Evolutionary conservation across 768 basidiomycete species (phyloP).

Genomic region (Mycena latifolia): DNA sequence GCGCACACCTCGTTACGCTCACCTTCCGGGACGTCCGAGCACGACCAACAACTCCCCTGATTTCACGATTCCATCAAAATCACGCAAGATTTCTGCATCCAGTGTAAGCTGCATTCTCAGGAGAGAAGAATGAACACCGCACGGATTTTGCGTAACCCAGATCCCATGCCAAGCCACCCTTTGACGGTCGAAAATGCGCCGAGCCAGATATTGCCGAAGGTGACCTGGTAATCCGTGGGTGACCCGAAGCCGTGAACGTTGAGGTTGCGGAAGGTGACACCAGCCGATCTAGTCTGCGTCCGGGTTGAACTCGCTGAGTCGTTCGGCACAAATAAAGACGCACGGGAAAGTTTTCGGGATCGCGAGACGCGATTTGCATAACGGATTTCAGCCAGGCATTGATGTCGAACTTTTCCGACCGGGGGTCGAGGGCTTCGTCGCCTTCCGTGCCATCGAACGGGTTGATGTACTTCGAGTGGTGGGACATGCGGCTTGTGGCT

Average conservation of each 20-base stretch:
- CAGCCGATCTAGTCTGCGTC: constrained; percentile 40
- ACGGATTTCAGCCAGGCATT: constrained; percentile 48
- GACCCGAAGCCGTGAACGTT: constrained; percentile 47
- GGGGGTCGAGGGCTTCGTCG: constrained; percentile 48
- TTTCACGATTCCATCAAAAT: constrained; percentile 60
- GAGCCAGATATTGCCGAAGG: constrained; percentile 49
- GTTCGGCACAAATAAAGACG: constrained; percentile 4
- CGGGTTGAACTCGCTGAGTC: background rate
- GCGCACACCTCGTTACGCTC: background rate
- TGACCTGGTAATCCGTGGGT: constrained; percentile 56
- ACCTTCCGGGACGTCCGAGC: constrained; percentile 54
- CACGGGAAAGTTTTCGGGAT: constrained; percentile 41
- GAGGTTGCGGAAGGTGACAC: constrained; percentile 53
- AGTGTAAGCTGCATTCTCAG: background rate
- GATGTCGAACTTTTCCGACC: constrained; percentile 48
- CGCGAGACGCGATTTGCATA: constrained; percentile 40
- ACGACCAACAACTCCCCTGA: constrained; percentile 68
- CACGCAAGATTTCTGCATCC: constrained; percentile 52
- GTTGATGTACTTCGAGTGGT: constrained; percentile 32
- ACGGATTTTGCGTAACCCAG: constrained; percentile 35
- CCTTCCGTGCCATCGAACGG: constrained; percentile 43
- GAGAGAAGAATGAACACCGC: background rate
- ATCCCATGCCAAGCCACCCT: constrained; percentile 39
- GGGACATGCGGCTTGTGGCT: background rate
- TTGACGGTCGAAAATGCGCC: constrained; percentile 33